Base-by-base conservation (phyloP, 2,329 filamentous ascomycete species). In the Trichoderma brevicompactum region DNA sequence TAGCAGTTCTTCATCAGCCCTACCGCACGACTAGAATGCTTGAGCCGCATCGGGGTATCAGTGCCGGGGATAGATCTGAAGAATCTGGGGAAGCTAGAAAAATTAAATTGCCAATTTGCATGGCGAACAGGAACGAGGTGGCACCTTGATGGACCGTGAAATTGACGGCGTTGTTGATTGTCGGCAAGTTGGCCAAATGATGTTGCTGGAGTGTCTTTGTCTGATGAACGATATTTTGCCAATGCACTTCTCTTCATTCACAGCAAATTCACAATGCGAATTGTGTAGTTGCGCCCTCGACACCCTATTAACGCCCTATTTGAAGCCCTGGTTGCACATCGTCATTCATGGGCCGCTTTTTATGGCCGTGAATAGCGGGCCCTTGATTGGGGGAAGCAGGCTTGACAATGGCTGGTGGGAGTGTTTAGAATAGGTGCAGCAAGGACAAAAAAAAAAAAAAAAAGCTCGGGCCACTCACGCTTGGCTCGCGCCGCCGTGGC, bases 1-100 rank as follows among this genome's bases (percentile, higher is more conserved):
- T 19, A 52, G 58, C 46, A 66, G 23, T 48, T 63, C 59, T 64
- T 63, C 43, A 64, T 66, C 65, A 66, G 65, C 65, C 65, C 65
- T 66, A 66, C 60, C 44, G 36, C 59, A 64, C 41, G 54, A 34
- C 65, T 52, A 66, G 40, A 63, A 63, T 44, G 49, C 50, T 52
- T 55, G 65, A 64, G 65, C 65, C 65, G 65, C 65, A 66, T 64
- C 64, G 54, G 54, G 55, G 54, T 19, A 52, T 63, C 64, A 38
- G 49, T 66, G 64, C 64, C 64, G 59, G 41, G 36, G 52, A 48
- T 38, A 58, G 65, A 66, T 66, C 65, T 43, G 44, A 58, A 28
- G 43, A 66, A 55, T 48, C 44, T 12, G 64, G 64, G 64, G 52
- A 62, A 65, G 55, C 63, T 65, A 19, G 53, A 36, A 49, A 65